phyloP scores from a whole-genome alignment of 148 eudicot species.

The Rhododendron ferrugineum region DNA sequence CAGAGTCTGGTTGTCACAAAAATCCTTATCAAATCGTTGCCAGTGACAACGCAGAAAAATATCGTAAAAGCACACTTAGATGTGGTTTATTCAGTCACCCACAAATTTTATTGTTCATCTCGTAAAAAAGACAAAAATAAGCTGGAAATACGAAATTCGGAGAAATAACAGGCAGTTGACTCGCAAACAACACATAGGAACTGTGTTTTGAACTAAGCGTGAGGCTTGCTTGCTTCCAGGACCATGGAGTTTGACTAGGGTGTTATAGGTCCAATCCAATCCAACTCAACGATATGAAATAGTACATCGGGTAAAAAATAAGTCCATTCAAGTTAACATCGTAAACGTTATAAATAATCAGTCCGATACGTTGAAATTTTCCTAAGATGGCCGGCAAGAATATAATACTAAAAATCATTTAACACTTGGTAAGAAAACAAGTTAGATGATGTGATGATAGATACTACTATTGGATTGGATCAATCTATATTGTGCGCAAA shows the following conservation, averaged over 20 bases:
- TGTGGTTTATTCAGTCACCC: not conserved
- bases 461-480: not conserved
- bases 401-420: not conserved
- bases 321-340: not conserved
- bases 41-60: not conserved
- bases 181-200: constrained; percentile 40
- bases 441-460: not conserved
- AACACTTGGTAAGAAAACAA: not conserved
- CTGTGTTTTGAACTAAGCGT: constrained; percentile 5
- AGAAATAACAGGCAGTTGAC: constrained; percentile 13
- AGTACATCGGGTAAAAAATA: not conserved
- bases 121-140: not conserved
- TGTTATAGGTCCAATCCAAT: not conserved
- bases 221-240: not conserved
- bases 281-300: not conserved
- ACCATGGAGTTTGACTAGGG: not conserved
- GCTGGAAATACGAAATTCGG: not conserved
- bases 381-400: not conserved
- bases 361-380: not conserved
- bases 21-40: not conserved
- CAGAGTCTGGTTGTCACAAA: not conserved
- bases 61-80: not conserved
- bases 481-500: not conserved
- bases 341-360: not conserved
- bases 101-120: not conserved